These are phyloP conservation scores for Nitzschia sp. DNA, from an alignment of 108 stramenopile species.

Conservation along the genomic window DNA sequence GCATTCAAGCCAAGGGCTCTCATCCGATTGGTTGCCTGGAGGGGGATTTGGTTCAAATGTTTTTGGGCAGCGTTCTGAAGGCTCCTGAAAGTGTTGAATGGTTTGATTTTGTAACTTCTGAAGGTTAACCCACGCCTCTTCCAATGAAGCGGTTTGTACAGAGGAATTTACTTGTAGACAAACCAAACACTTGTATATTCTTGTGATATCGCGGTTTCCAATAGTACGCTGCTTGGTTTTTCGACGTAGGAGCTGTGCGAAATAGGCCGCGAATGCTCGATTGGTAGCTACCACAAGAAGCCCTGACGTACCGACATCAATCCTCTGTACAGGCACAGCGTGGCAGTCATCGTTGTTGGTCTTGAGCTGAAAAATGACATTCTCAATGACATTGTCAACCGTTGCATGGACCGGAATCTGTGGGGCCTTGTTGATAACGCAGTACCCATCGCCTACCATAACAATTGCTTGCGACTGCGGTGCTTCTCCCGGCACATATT, in stretches of 20 bases:
- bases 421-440: slow-evolving; percentile 75
- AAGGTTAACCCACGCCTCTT: slow-evolving; percentile 29
- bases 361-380: slow-evolving; percentile 46
- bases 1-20: slow-evolving; percentile 63
- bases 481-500: too few species aligned
- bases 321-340: slow-evolving; percentile 66
- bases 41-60: slow-evolving; percentile 37
- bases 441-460: slow-evolving; percentile 47
- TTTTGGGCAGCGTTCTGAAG: slow-evolving; percentile 69
- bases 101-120: slow-evolving; percentile 37
- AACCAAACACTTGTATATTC: slow-evolving; percentile 76
- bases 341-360: slow-evolving; percentile 37
- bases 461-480: slow-evolving; percentile 45
- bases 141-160: slow-evolving; percentile 12
- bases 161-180: slow-evolving; percentile 45
- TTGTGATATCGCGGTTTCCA: slow-evolving; percentile 43
- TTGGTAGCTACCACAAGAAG: slow-evolving; percentile 75
- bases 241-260: slow-evolving; percentile 65
- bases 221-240: slow-evolving; percentile 46
- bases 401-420: slow-evolving; percentile 78
- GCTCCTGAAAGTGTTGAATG: slow-evolving; percentile 72
- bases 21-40: slow-evolving; percentile 1
- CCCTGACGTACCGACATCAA: slow-evolving; percentile 84
- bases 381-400: slow-evolving; percentile 84
- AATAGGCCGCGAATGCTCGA: slow-evolving; percentile 78